These are phyloP conservation scores for Purpureocillium takamizusanense DNA, from an alignment of 2,329 filamentous ascomycete species.

Conservation along the genomic window DNA sequence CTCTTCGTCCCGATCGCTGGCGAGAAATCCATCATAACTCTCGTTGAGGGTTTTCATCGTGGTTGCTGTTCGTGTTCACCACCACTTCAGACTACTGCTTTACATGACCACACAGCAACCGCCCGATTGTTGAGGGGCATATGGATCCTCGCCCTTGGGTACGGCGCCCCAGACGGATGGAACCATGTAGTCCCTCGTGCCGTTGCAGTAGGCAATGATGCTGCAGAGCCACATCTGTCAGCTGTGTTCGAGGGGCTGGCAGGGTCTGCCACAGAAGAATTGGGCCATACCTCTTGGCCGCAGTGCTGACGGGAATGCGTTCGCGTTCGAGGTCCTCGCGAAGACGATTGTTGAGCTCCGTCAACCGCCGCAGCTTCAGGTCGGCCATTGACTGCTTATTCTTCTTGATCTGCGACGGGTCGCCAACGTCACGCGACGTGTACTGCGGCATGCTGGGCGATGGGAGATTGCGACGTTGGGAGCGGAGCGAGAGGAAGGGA, in stretches of 20 bases:
- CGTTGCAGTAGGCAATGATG: conserved; percentile 96
- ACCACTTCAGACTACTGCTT: conserved; percentile 39
- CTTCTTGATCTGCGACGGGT: conserved; percentile 66
- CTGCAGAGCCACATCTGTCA: conserved; percentile 37
- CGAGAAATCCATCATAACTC: neutral
- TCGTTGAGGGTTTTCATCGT: neutral
- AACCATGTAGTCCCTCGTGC: conserved; percentile 98
- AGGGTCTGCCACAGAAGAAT: neutral
- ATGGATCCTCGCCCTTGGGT: conserved; percentile 94
- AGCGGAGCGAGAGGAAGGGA: neutral
- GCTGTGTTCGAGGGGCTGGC: neutral
- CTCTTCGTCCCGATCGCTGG: neutral
- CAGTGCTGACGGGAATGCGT: conserved; percentile 91
- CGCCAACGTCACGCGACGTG: conserved; percentile 57
- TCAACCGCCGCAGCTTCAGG: conserved; percentile 90
- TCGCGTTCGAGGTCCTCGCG: conserved; percentile 94
- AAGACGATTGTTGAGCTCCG: conserved; percentile 91
- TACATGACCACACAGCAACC: conserved; percentile 97
- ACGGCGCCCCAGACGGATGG: conserved; percentile 93
- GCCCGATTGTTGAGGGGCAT: conserved; percentile 85
- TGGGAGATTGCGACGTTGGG: neutral
- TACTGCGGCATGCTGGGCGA: conserved; percentile 51
- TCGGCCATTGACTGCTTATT: conserved; percentile 99
- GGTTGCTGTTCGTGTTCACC: neutral
- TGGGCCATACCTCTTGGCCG: conserved; percentile 64